phyloP scores from a whole-genome alignment of 371 early-diverging fungal genomes.

The Batrachochytrium dendrobatidis region DNA sequence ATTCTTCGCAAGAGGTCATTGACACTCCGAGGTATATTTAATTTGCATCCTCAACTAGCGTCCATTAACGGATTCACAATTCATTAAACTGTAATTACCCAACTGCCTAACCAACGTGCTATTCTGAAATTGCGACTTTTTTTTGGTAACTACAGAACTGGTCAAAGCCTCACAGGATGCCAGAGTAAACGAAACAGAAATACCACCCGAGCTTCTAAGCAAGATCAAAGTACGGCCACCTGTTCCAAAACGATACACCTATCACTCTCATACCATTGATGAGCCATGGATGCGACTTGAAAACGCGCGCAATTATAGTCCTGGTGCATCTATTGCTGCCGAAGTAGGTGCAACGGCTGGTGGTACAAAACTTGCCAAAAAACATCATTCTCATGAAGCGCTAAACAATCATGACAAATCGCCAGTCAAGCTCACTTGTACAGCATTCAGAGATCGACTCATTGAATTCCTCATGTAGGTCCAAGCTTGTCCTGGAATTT shows the following conservation, averaged over 20 bases:
- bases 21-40: neutral
- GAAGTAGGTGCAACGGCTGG: neutral
- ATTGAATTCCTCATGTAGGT: slow-evolving; percentile 42
- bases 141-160: too few relatives aligned
- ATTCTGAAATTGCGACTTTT: too few relatives aligned
- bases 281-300: slow-evolving; percentile 18
- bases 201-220: slow-evolving; percentile 26
- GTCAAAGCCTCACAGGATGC: slow-evolving; percentile 29
- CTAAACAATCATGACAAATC: slow-evolving; percentile 10
- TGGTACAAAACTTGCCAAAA: neutral
- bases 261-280: slow-evolving; percentile 20
- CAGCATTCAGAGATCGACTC: slow-evolving; percentile 32
- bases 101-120: too few relatives aligned
- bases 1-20: neutral
- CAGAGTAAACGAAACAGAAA: slow-evolving; percentile 17
- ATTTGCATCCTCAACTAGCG: too few relatives aligned
- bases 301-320: slow-evolving; percentile 14
- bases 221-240: slow-evolving; percentile 34
- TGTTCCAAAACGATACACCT: slow-evolving; percentile 6
- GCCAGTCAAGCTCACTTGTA: neutral
- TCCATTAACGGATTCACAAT: too few relatives aligned
- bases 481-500: neutral
- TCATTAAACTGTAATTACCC: too few relatives aligned
- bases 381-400: slow-evolving; percentile 1
- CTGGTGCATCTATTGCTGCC: slow-evolving; percentile 9